Conservation (phyloP, 2,329 filamentous ascomycete genomes). For the Drechslerella coelobrocha region DNA sequence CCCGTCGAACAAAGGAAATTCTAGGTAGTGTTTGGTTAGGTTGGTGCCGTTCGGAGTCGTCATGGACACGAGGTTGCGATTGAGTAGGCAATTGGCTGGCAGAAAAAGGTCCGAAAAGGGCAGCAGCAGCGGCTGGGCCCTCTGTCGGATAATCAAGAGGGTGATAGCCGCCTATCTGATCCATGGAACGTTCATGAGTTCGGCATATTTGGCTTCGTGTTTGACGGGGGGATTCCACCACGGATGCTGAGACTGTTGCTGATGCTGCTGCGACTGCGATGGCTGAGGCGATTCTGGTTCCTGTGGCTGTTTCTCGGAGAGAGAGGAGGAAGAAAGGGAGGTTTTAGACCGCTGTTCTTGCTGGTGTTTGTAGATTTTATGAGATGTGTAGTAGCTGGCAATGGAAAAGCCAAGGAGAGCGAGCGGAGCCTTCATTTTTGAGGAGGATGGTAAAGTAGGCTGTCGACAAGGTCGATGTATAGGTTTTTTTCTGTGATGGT, state of each 20-base stretch:
- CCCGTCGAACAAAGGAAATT: constrained; percentile 6
- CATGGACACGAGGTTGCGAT: background rate
- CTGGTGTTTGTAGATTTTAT: constrained; percentile 44
- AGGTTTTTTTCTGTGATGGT: constrained; percentile 1
- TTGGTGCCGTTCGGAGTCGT: background rate
- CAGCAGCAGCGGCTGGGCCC: background rate
- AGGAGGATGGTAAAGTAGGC: background rate
- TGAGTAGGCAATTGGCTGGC: background rate
- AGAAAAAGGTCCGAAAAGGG: background rate
- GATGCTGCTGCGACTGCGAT: background rate
- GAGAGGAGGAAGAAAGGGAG: constrained; percentile 1
- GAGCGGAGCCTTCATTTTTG: constrained; percentile 40
- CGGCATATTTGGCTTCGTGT: constrained; percentile 49
- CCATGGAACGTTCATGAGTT: constrained; percentile 46
- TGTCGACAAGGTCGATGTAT: background rate
- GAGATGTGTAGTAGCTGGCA: constrained; percentile 45
- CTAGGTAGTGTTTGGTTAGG: background rate
- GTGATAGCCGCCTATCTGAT: constrained; percentile 23
- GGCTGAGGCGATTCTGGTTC: constrained; percentile 15
- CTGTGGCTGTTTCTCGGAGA: constrained; percentile 36
- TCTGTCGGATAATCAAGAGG: too few relatives aligned
- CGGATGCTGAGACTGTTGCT: constrained; percentile 16
- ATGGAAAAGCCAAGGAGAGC: constrained; percentile 44
- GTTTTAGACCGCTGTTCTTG: constrained; percentile 46
- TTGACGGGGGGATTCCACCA: constrained; percentile 48